A percentile compares a stretch with the other conserved stretches of the same genome.
These are phyloP conservation scores for Chaetomium globosum DNA, from an alignment of 2,329 filamentous ascomycete species.

Conservation along the genomic window DNA sequence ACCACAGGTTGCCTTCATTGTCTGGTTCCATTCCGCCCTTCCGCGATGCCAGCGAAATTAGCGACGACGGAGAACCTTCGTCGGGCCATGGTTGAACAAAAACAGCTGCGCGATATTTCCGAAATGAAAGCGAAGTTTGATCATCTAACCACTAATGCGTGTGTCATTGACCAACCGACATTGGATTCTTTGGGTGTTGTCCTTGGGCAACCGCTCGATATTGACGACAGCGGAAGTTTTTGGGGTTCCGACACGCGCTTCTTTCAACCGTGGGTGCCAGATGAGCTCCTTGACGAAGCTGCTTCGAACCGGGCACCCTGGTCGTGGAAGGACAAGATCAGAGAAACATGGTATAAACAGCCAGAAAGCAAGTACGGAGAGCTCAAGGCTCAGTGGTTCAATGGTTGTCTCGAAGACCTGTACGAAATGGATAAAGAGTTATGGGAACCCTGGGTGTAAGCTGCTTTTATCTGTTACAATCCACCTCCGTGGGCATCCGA, in stretches of 20 bases:
- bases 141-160: background rate
- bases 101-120: background rate
- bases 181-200: background rate
- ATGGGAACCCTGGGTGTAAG: constrained; percentile 15
- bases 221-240: background rate
- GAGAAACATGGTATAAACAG: background rate
- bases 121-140: background rate
- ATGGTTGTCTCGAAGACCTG: background rate
- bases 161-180: background rate
- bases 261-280: constrained; percentile 1
- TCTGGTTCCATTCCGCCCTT: too few species aligned
- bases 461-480: background rate
- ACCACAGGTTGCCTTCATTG: too few species aligned
- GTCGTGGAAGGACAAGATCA: background rate
- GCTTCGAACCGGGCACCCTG: background rate
- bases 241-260: background rate
- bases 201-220: background rate
- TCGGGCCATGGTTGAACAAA: background rate
- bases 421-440: background rate
- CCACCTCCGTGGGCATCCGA: too few species aligned
- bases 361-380: background rate
- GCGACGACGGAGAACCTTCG: background rate
- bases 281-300: background rate
- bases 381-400: constrained; percentile 2
- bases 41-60: background rate